Evolutionary conservation across 257 asterid genomes (phyloP).

Genomic region (Asclepias syriaca): DNA sequence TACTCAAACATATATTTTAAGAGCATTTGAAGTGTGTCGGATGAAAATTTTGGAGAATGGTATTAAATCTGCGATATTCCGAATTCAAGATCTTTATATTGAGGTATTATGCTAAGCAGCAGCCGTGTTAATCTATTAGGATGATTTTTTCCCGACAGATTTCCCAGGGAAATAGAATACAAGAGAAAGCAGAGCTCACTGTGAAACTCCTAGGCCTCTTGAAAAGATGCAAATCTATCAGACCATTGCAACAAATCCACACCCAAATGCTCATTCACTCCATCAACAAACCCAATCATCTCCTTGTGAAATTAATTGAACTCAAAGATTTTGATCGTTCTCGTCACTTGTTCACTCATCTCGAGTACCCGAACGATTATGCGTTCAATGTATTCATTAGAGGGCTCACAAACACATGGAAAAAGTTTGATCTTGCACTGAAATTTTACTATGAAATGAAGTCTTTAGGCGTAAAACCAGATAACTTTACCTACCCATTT

Average conservation of each 20-base stretch:
- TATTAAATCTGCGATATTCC: too few relatives aligned
- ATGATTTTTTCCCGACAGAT: slow-evolving; percentile 5
- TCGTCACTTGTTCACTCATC: slow-evolving; percentile 43
- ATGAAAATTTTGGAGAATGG: too few relatives aligned
- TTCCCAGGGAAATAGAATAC: neutral
- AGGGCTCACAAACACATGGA: slow-evolving; percentile 74
- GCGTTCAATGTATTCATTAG: slow-evolving; percentile 78
- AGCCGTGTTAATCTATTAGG: too few relatives aligned
- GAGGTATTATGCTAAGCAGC: too few relatives aligned
- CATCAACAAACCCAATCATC: slow-evolving; percentile 55
- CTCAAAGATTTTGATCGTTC: slow-evolving; percentile 54
- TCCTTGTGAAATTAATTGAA: slow-evolving; percentile 58
- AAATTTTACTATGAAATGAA: slow-evolving; percentile 54
- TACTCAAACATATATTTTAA: too few relatives aligned
- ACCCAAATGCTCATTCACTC: slow-evolving; percentile 55
- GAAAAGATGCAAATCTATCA: slow-evolving; percentile 42
- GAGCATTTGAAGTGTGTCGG: too few relatives aligned
- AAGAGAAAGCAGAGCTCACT: slow-evolving; percentile 15
- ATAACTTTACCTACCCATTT: slow-evolving; percentile 81
- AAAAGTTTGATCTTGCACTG: slow-evolving; percentile 45
- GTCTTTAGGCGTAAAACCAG: slow-evolving; percentile 47
- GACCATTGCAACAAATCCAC: slow-evolving; percentile 60
- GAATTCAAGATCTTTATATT: too few relatives aligned
- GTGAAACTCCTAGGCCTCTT: slow-evolving; percentile 38
- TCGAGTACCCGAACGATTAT: slow-evolving; percentile 50